These are phyloP conservation scores for Linum usitatissimum DNA, from an alignment of 345 rosid species.

Conservation along the genomic window DNA sequence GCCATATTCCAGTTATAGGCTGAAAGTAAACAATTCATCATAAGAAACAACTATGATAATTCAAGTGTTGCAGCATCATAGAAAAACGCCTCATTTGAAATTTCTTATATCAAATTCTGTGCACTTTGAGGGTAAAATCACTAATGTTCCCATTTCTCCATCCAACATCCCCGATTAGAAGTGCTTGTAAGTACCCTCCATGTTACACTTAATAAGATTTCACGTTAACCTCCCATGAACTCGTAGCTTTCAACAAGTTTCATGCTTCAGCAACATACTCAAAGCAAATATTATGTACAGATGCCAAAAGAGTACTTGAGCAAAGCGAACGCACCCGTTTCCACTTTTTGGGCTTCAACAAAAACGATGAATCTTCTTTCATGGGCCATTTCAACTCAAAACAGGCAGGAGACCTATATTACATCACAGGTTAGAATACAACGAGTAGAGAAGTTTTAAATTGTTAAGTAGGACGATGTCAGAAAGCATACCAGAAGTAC, in stretches of 20 bases:
- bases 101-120: background rate
- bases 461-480: background rate
- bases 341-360: constrained; percentile 41
- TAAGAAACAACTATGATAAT: too few species aligned
- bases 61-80: background rate
- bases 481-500: constrained; percentile 72
- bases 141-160: background rate
- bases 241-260: background rate
- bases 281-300: background rate
- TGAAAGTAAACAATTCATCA: background rate
- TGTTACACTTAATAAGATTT: background rate
- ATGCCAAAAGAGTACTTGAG: background rate
- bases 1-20: background rate
- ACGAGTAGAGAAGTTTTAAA: constrained; percentile 2
- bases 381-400: constrained; percentile 85
- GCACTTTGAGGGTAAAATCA: background rate
- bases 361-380: constrained; percentile 43
- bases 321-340: constrained; percentile 56
- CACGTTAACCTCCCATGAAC: background rate
- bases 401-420: constrained; percentile 80
- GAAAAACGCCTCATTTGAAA: background rate
- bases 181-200: background rate
- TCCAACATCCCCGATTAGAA: background rate
- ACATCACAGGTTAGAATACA: constrained; percentile 15
- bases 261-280: background rate